Base-by-base conservation (phyloP, 192 early-diverging fungal genomes). In the Umbelopsis sp. region DNA sequence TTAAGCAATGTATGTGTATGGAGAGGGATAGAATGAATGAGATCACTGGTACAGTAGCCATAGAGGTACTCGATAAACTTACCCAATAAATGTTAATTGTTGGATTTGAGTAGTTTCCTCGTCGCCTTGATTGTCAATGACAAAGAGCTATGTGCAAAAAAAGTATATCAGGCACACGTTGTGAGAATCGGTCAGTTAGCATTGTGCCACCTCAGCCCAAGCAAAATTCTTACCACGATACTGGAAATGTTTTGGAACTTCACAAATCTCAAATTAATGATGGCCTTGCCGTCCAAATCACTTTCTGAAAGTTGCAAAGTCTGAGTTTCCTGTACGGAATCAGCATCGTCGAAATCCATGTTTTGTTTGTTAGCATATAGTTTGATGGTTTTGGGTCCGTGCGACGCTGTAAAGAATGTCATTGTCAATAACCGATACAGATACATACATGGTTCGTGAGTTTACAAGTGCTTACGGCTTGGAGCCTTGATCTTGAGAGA, bases 201-300 rank as follows among this genome's bases (percentile, higher is more conserved):
- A 6, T 11, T 41, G 38, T 41, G 38, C 38, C 7, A 41, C 38
- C 8, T 41, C 38, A 41, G 38, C 8, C 38, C 38, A 41, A 41
- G 38, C 38, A 45, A 72, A n/a, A n/a, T n/a, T n/a, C 81, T 71
- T 77, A 92, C 85, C 52, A 92, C 88, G 62, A 98, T 52, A 69
- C 82, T 92, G 65, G 84, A 89, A 34, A 98, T 90, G 69, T 86
- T 91, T 83, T 98, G 97, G 82, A 95, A 98, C 66, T 94, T 93
- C 68, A 98, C 97, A 79, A 94, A 98, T 53, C 94, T 88, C 74
- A 98, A 85, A 9, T 84, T 82, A n/a, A 91, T 87, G 36, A 93
- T 82, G 16, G 85, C 84, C 26, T 88, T 85, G 25, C 77, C 82
- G 72, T 88, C 86, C 74, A 92, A 94, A 32, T 89, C 83, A n/a